These are phyloP conservation scores for Mollisiaceae sp. DNA, from an alignment of 2,329 filamentous ascomycete genomes.

Conservation along the genomic window DNA sequence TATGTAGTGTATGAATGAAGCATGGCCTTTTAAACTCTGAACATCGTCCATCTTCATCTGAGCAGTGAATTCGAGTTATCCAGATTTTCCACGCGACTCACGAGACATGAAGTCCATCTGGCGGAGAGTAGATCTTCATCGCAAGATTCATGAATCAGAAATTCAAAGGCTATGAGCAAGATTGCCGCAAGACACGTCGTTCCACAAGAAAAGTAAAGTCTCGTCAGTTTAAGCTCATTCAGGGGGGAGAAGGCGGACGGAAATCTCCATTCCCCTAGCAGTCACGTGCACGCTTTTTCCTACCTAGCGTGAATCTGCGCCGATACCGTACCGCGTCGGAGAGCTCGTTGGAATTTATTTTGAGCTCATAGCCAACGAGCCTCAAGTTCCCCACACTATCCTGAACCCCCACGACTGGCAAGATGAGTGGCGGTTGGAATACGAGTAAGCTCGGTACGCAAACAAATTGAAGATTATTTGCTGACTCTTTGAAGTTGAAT, in stretches of 20 bases:
- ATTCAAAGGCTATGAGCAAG: not conserved
- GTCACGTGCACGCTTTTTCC: constrained; percentile 8
- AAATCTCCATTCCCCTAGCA: not conserved
- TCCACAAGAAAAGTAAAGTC: not conserved
- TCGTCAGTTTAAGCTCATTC: not conserved
- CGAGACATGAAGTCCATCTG: too few species aligned
- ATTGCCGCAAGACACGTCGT: not conserved
- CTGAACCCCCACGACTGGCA: constrained; percentile 27
- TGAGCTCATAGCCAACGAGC: not conserved
- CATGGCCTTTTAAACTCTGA: constrained; percentile 1
- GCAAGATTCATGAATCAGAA: not conserved
- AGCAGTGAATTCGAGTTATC: not conserved
- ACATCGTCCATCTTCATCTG: not conserved
- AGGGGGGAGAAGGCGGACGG: not conserved
- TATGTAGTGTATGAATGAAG: constrained; percentile 11
- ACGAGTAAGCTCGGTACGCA: constrained; percentile 64
- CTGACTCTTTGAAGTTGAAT: constrained; percentile 67
- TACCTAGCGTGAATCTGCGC: constrained; percentile 1
- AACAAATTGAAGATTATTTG: not conserved
- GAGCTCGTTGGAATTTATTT: constrained; percentile 7
- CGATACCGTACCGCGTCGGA: not conserved
- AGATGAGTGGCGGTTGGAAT: constrained; percentile 88
- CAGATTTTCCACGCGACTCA: not conserved
- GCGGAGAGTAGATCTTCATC: too few species aligned
- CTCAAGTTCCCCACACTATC: constrained; percentile 1